These are phyloP conservation scores for Papiliotrema nemorosa DNA, from an alignment of 1,284 basidiomycete species.

Conservation along the genomic window DNA sequence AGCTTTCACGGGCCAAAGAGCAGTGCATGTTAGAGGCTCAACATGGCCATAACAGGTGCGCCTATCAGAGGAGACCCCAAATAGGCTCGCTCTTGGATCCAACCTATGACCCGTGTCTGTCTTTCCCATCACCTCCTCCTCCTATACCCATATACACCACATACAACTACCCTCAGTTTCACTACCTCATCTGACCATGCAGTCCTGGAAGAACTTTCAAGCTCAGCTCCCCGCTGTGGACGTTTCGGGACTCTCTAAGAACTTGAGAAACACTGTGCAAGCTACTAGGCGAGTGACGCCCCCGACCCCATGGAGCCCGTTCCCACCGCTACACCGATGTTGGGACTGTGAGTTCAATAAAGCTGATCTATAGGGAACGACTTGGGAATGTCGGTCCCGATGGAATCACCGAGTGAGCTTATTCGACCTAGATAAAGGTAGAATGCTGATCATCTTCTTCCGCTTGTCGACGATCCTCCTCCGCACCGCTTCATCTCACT, in stretches of 20 bases:
- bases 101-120: too few relatives aligned
- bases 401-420: constrained; percentile 83
- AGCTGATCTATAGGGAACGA: constrained; percentile 58
- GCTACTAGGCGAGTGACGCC: constrained; percentile 59
- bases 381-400: constrained; percentile 83
- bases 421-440: not conserved
- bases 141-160: not conserved
- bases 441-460: not conserved
- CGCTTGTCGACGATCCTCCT: not conserved
- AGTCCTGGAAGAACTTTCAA: constrained; percentile 47
- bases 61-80: too few relatives aligned
- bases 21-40: too few relatives aligned
- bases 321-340: constrained; percentile 4
- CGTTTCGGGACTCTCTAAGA: constrained; percentile 61
- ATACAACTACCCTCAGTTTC: not conserved
- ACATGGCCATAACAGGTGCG: too few relatives aligned
- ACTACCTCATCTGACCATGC: constrained; percentile 23
- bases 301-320: not conserved
- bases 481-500: not conserved
- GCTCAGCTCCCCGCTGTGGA: constrained; percentile 43
- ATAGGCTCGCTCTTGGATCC: too few relatives aligned
- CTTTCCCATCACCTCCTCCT: not conserved
- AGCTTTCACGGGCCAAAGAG: too few relatives aligned
- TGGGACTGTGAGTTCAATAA: not conserved
- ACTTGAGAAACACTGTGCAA: constrained; percentile 80